These are phyloP conservation scores for Alternaria hordeiaustralica DNA, from an alignment of 2,329 filamentous ascomycete species.

Conservation along the genomic window DNA sequence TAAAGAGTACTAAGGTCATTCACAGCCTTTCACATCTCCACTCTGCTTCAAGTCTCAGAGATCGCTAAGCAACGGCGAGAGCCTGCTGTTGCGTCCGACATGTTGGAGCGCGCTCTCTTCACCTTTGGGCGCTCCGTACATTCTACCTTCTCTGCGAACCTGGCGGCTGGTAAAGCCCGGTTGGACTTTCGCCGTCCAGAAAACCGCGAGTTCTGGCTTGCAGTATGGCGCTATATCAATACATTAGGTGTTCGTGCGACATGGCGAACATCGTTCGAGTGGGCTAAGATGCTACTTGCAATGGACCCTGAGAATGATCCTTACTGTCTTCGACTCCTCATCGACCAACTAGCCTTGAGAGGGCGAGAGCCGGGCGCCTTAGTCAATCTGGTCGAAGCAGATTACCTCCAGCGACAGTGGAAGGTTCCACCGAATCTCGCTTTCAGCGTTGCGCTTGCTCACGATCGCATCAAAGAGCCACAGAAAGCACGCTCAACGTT, in stretches of 20 bases:
- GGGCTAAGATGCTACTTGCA: conserved; percentile 83
- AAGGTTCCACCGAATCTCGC: conserved; percentile 71
- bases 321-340: conserved; percentile 79
- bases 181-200: conserved; percentile 82
- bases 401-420: conserved; percentile 57
- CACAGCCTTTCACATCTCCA: conserved; percentile 85
- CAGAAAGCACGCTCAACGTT: conserved; percentile 71
- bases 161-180: conserved; percentile 79
- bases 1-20: conserved; percentile 22
- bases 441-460: conserved; percentile 78
- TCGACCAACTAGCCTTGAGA: conserved; percentile 85
- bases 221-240: conserved; percentile 85
- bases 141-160: conserved; percentile 77
- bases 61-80: conserved; percentile 92
- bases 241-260: conserved; percentile 90
- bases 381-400: conserved; percentile 68
- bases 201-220: conserved; percentile 92
- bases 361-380: conserved; percentile 79
- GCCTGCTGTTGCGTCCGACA: conserved; percentile 81
- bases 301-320: conserved; percentile 77
- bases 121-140: conserved; percentile 89
- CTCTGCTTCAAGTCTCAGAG: conserved; percentile 90
- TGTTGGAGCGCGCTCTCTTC: conserved; percentile 90
- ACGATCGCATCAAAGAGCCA: conserved; percentile 72
- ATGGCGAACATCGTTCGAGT: conserved; percentile 90